Conservation (phyloP, 2,329 filamentous ascomycete species). For the Calonectria pteridis region DNA sequence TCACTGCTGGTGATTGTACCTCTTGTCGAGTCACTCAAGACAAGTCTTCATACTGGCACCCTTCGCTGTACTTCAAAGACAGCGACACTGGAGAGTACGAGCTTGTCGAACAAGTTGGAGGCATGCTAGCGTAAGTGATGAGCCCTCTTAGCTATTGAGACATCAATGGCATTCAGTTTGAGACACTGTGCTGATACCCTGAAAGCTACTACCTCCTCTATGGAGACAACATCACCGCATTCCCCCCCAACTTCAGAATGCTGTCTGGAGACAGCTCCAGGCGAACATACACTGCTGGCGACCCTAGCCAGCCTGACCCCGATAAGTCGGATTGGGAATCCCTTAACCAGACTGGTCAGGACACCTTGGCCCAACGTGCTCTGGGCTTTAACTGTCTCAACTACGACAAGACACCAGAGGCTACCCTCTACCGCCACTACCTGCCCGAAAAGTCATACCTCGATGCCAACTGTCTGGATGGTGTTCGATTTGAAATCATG, state of each 20-base stretch:
- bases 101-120: constrained; percentile 80
- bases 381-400: constrained; percentile 96
- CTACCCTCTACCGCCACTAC: constrained; percentile 83
- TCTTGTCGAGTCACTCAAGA: constrained; percentile 85
- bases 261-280: constrained; percentile 78
- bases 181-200: background rate
- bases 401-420: constrained; percentile 76
- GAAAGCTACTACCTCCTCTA: constrained; percentile 86
- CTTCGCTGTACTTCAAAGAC: constrained; percentile 82
- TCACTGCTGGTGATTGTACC: constrained; percentile 77
- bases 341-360: constrained; percentile 74
- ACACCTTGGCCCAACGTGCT: constrained; percentile 80
- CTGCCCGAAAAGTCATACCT: constrained; percentile 84
- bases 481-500: constrained; percentile 85
- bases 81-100: constrained; percentile 72
- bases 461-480: constrained; percentile 85
- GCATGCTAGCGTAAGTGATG: constrained; percentile 84
- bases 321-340: constrained; percentile 77
- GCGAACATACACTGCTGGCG: constrained; percentile 77
- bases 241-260: constrained; percentile 85
- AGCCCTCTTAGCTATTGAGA: background rate
- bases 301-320: constrained; percentile 73
- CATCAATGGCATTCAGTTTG: background rate
- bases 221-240: constrained; percentile 74
- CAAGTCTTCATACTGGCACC: constrained; percentile 90